Percentiles rank a stretch among this genome's conserved stretches.
Conservation (phyloP, 1,284 basidiomycete genomes). For the Microbotryomycetes sp. region DNA sequence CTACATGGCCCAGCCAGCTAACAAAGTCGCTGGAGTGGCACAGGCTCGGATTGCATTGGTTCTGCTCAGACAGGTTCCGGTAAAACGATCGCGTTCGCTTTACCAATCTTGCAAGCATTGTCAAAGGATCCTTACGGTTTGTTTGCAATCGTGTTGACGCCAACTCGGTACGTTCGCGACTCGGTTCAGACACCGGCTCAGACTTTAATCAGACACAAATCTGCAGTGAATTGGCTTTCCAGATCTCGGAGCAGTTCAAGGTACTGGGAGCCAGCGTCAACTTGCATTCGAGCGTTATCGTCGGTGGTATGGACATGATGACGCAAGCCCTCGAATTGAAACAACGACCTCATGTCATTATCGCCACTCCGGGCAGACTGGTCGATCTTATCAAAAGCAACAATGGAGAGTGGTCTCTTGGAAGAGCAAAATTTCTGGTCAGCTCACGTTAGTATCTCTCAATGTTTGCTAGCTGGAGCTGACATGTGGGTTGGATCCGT, state of each 20-base stretch:
- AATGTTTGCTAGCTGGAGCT: not conserved
- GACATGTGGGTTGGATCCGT: too few species aligned
- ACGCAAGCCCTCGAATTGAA: constrained; percentile 81
- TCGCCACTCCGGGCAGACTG: constrained; percentile 92
- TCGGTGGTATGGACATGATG: constrained; percentile 99
- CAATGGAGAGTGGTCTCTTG: constrained; percentile 73
- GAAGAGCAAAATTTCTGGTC: constrained; percentile 78
- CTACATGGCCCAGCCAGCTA: constrained; percentile 36
- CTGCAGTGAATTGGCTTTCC: constrained; percentile 90
- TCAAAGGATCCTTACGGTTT: constrained; percentile 86
- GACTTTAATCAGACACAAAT: too few species aligned
- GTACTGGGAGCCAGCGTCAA: constrained; percentile 78
- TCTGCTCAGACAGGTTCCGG: constrained; percentile 97
- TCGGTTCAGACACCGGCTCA: not conserved
- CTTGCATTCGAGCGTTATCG: constrained; percentile 76
- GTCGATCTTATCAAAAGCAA: constrained; percentile 79
- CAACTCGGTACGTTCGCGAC: constrained; percentile 62
- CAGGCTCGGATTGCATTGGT: constrained; percentile 86
- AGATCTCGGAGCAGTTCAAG: constrained; percentile 91
- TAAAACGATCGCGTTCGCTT: constrained; percentile 94
- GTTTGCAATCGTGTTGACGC: constrained; percentile 86
- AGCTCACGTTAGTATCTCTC: constrained; percentile 33
- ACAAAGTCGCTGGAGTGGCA: constrained; percentile 33
- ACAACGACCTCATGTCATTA: constrained; percentile 81
- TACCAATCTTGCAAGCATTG: constrained; percentile 88